Evolutionary conservation across 345 rosid species (phyloP).

Genomic region (Dipteronia dyeriana): DNA sequence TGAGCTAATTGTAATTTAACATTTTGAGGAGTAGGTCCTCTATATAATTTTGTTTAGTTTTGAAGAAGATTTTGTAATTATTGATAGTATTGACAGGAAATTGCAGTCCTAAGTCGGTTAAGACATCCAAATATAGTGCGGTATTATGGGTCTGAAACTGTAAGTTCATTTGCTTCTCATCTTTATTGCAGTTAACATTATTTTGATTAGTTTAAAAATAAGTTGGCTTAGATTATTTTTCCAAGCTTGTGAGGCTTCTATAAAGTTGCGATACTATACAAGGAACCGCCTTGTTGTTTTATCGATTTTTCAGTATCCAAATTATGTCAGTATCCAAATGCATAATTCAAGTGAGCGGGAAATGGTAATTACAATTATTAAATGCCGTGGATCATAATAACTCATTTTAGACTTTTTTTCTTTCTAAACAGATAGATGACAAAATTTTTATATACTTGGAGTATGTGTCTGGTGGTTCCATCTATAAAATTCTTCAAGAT

Average conservation of each 20-base stretch:
- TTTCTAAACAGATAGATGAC: conserved; percentile 57
- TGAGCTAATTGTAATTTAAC: neutral
- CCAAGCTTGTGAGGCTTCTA: neutral
- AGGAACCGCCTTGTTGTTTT: neutral
- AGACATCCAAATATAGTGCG: conserved; percentile 76
- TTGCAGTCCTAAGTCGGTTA: conserved; percentile 61
- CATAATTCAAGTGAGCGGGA: neutral
- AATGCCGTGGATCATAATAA: conserved; percentile 4
- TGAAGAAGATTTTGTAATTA: conserved; percentile 1
- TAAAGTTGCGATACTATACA: neutral
- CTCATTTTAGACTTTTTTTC: conserved; percentile 10
- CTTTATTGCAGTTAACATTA: neutral
- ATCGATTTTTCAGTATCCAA: neutral
- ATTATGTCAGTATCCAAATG: neutral
- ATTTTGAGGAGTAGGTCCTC: neutral
- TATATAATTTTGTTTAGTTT: neutral
- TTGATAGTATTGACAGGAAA: conserved; percentile 51
- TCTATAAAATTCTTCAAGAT: conserved; percentile 80
- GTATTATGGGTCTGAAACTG: conserved; percentile 78
- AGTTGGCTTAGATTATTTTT: neutral
- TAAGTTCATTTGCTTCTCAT: conserved; percentile 29
- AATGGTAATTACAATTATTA: neutral
- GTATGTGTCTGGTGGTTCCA: conserved; percentile 85
- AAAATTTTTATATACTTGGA: conserved; percentile 76
- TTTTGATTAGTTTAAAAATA: conserved; percentile 1